Evolutionary conservation across 768 basidiomycete species (phyloP).

Genomic region (Russula foetens): DNA sequence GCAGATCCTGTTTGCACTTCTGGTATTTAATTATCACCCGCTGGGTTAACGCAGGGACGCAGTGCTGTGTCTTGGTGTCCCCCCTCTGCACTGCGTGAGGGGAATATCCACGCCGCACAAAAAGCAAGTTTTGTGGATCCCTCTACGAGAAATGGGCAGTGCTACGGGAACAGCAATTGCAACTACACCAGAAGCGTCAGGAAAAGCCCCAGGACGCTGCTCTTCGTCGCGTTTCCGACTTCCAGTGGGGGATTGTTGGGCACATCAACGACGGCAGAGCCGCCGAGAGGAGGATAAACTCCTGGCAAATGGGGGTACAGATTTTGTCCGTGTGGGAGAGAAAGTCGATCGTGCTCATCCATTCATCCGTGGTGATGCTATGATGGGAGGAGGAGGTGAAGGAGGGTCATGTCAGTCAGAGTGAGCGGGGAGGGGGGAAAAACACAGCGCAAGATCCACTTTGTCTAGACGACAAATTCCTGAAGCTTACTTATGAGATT

Average conservation of each 20-base stretch:
- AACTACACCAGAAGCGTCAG: constrained; percentile 33
- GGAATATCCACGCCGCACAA: neutral
- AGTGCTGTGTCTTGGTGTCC: neutral
- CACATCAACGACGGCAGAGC: constrained; percentile 68
- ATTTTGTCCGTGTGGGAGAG: constrained; percentile 67
- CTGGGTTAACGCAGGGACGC: constrained; percentile 10
- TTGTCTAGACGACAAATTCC: constrained; percentile 63
- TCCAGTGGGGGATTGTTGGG: constrained; percentile 66
- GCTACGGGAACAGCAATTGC: neutral
- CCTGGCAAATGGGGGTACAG: constrained; percentile 55
- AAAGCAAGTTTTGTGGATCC: constrained; percentile 2
- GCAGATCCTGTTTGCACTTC: neutral
- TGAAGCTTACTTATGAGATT: constrained; percentile 62
- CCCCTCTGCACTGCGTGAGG: constrained; percentile 6
- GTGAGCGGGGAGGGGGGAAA: too few species aligned
- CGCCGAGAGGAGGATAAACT: constrained; percentile 86
- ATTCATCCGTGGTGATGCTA: constrained; percentile 74
- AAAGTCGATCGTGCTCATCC: constrained; percentile 76
- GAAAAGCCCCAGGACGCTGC: constrained; percentile 77
- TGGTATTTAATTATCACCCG: neutral
- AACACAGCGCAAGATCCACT: constrained; percentile 34
- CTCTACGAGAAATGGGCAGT: constrained; percentile 3
- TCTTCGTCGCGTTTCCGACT: constrained; percentile 57
- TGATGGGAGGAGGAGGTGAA: neutral
- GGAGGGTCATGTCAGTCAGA: neutral